These are phyloP conservation scores for Vigna nakashimae DNA, from an alignment of 306 rosid genomes.

Conservation along the genomic window DNA sequence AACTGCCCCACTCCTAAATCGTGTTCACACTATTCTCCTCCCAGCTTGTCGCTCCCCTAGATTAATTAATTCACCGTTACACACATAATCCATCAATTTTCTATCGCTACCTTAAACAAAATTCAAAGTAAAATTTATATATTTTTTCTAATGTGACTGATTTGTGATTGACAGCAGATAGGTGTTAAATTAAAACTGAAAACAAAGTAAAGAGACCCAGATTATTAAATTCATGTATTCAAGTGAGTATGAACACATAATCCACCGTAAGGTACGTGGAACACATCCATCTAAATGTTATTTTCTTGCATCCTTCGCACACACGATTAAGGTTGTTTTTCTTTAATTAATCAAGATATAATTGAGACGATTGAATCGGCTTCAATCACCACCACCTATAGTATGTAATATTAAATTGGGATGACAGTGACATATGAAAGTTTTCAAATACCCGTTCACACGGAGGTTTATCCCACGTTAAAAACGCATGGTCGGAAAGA, in stretches of 20 bases:
- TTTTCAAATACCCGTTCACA: constrained; percentile 25
- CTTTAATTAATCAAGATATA: background rate
- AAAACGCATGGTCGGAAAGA: constrained; percentile 21
- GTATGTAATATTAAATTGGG: background rate
- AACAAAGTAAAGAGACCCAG: background rate
- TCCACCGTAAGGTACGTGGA: background rate
- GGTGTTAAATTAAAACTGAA: background rate
- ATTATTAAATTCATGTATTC: background rate
- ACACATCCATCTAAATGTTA: background rate
- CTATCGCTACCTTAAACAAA: too few species aligned
- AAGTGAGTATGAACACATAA: background rate
- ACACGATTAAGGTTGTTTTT: background rate
- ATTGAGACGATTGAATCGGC: background rate
- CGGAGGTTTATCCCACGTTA: background rate
- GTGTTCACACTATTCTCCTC: constrained; percentile 2
- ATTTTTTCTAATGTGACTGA: too few species aligned
- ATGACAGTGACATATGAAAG: background rate
- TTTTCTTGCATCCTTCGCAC: background rate
- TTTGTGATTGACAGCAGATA: too few species aligned
- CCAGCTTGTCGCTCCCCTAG: background rate
- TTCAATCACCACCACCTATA: background rate
- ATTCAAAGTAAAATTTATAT: too few species aligned
- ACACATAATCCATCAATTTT: too few species aligned
- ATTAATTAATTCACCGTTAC: background rate
- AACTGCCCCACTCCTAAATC: background rate